These are phyloP conservation scores for Ogataea neopini DNA, from an alignment of 805 yeast species.

Conservation along the genomic window DNA sequence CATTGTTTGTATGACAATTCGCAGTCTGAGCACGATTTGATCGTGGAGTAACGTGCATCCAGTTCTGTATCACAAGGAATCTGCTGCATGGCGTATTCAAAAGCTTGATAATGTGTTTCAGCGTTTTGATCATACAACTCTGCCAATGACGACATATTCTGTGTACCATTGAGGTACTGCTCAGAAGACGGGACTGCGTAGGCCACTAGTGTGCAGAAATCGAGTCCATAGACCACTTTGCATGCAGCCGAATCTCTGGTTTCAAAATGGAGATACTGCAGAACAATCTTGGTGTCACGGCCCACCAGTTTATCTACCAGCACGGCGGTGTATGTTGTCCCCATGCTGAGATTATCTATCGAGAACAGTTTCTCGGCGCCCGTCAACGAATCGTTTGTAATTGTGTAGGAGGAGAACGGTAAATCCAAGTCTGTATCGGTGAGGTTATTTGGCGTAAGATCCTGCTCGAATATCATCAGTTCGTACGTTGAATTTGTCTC, in stretches of 20 bases:
- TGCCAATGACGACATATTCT: constrained; percentile 39
- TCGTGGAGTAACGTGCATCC: constrained; percentile 71
- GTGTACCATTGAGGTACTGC: constrained; percentile 28
- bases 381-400: constrained; percentile 17
- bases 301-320: constrained; percentile 50
- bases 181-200: constrained; percentile 73
- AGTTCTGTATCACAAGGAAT: constrained; percentile 69
- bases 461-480: constrained; percentile 19
- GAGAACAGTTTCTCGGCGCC: constrained; percentile 50
- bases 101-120: constrained; percentile 54
- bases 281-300: constrained; percentile 63
- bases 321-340: constrained; percentile 65
- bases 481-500: constrained; percentile 6
- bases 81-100: constrained; percentile 73
- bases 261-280: constrained; percentile 54
- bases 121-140: constrained; percentile 67
- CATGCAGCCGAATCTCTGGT: constrained; percentile 61
- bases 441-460: constrained; percentile 54
- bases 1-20: constrained; percentile 71
- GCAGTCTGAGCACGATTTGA: constrained; percentile 75
- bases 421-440: constrained; percentile 31
- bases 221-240: constrained; percentile 68
- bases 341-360: constrained; percentile 57
- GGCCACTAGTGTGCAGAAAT: constrained; percentile 79
- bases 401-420: constrained; percentile 43